Evolutionary conservation across 2,329 filamentous ascomycete genomes (phyloP).

Genomic region (Aspergillus hortae): DNA sequence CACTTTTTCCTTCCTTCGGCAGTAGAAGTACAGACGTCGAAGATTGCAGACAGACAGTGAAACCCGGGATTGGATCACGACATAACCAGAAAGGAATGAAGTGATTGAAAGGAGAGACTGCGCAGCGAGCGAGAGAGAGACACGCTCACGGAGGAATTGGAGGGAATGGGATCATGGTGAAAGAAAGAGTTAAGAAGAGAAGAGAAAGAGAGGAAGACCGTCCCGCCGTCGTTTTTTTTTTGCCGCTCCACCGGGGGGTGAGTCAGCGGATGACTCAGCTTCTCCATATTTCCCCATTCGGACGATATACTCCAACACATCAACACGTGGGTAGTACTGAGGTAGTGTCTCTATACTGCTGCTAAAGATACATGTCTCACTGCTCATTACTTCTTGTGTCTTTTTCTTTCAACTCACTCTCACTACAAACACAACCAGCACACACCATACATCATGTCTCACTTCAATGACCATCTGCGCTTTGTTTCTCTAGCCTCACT

Average conservation of each 20-base stretch:
- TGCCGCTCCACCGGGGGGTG: neutral
- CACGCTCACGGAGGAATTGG: slow-evolving; percentile 18
- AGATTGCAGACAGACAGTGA: slow-evolving; percentile 3
- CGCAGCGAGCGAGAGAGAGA: slow-evolving; percentile 8
- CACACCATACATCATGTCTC: neutral
- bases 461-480: neutral
- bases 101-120: slow-evolving; percentile 5
- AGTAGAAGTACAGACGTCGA: neutral
- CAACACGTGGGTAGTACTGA: too few relatives aligned
- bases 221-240: neutral
- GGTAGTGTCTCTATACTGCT: too few relatives aligned
- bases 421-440: neutral
- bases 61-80: slow-evolving; percentile 14
- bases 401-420: neutral
- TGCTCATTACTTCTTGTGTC: neutral
- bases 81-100: slow-evolving; percentile 15
- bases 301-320: too few relatives aligned
- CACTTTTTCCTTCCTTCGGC: neutral
- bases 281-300: too few relatives aligned
- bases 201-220: slow-evolving; percentile 8
- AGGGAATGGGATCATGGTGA: slow-evolving; percentile 19
- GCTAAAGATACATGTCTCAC: neutral
- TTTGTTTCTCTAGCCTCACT: neutral
- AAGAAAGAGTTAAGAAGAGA: slow-evolving; percentile 19
- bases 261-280: too few relatives aligned